phyloP scores from a whole-genome alignment of 169 alveolate genomes.

The Plasmodium berghei region DNA sequence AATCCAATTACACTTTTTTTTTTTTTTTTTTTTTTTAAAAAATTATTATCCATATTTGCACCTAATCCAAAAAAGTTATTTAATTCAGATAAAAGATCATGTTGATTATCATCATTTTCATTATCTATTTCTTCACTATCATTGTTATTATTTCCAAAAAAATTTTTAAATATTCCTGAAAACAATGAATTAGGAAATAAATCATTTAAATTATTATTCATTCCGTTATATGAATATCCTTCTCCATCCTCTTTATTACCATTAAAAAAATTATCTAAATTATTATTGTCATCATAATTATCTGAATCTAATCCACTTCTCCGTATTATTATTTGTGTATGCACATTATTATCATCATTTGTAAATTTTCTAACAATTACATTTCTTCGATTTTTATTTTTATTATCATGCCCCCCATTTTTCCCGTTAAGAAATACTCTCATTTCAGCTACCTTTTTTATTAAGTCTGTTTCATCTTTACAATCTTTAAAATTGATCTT shows the following conservation, averaged over 20 bases:
- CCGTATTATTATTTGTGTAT: conserved; percentile 72
- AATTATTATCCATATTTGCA: conserved; percentile 33
- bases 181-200: conserved; percentile 58
- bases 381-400: conserved; percentile 44
- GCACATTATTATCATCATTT: conserved; percentile 61
- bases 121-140: neutral
- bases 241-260: conserved; percentile 1
- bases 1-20: conserved; percentile 72
- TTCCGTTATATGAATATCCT: neutral
- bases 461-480: conserved; percentile 40
- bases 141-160: conserved; percentile 31
- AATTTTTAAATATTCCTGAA: conserved; percentile 63
- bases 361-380: conserved; percentile 50
- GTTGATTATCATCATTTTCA: conserved; percentile 8
- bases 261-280: neutral
- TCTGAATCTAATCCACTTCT: conserved; percentile 14
- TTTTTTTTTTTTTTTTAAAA: conserved; percentile 39
- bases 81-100: conserved; percentile 59
- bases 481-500: conserved; percentile 9
- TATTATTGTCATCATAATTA: neutral
- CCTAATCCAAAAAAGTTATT: conserved; percentile 73
- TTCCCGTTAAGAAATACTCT: conserved; percentile 5
- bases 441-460: conserved; percentile 38
- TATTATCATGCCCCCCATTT: conserved; percentile 7
- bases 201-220: conserved; percentile 34